Percentiles rank a stretch among this genome's conserved stretches.
Evolutionary conservation across 73 alveolate species (phyloP).

Genomic region (Paraurostyla sp.): DNA sequence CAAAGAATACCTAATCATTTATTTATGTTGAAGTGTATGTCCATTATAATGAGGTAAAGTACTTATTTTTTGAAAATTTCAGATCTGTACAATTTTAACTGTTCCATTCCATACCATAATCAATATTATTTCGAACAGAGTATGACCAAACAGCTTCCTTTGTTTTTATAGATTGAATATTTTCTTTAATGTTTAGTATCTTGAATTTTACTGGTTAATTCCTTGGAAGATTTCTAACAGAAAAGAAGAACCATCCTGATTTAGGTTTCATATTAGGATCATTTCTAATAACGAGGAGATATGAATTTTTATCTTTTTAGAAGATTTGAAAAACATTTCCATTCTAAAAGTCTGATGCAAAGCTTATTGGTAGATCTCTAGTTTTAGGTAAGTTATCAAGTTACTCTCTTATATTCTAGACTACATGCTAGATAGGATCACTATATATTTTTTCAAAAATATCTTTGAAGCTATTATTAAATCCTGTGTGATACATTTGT

Average conservation of each 20-base stretch:
- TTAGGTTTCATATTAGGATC: constrained; percentile 38
- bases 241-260: constrained; percentile 45
- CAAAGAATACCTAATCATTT: constrained; percentile 36
- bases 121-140: background rate
- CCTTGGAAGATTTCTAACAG: constrained; percentile 7
- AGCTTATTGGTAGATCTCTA: constrained; percentile 21
- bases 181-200: constrained; percentile 29
- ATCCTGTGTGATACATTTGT: background rate
- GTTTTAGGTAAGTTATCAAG: background rate
- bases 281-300: constrained; percentile 11
- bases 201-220: constrained; percentile 33
- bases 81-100: constrained; percentile 1
- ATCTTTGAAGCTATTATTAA: constrained; percentile 28
- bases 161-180: background rate
- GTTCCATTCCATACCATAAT: constrained; percentile 1
- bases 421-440: background rate
- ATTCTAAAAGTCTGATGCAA: constrained; percentile 41
- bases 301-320: background rate
- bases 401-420: background rate
- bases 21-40: background rate
- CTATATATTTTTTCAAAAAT: background rate
- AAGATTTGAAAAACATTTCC: constrained; percentile 39
- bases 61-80: constrained; percentile 10
- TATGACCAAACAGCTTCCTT: constrained; percentile 46
- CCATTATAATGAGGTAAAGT: constrained; percentile 15